These are phyloP conservation scores for Corylus heterophylla DNA, from an alignment of 306 rosid genomes.

Conservation along the genomic window DNA sequence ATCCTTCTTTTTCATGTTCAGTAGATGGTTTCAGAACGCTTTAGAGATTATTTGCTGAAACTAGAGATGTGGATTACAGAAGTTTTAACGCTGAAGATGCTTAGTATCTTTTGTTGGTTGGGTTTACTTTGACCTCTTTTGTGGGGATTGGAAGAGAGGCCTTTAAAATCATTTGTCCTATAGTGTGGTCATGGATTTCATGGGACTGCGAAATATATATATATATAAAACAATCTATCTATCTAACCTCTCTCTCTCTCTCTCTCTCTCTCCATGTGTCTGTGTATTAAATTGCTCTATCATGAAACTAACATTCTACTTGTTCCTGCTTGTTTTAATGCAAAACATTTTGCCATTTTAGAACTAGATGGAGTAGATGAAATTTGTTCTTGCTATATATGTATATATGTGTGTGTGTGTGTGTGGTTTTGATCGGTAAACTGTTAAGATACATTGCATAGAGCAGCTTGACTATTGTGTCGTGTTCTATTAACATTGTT, in stretches of 20 bases:
- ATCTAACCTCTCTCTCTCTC: no score
- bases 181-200: no score
- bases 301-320: no score
- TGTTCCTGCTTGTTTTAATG: no score
- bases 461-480: constrained; percentile 5
- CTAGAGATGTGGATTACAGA: background rate
- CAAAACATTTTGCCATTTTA: background rate
- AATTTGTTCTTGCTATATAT: background rate
- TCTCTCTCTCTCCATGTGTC: no score
- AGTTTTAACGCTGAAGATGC: background rate
- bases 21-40: background rate
- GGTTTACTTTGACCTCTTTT: no score
- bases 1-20: background rate
- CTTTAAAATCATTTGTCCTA: no score
- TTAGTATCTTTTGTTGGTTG: no score
- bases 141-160: no score
- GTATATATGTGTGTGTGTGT: background rate
- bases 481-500: background rate
- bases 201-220: no score
- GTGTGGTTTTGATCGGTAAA: background rate
- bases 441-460: constrained; percentile 7
- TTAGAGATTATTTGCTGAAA: background rate
- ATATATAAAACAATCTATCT: no score
- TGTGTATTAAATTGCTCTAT: no score
- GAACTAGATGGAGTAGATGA: background rate